phyloP scores from a whole-genome alignment of 352 stramenopile species.

The Pythium angustatum region DNA sequence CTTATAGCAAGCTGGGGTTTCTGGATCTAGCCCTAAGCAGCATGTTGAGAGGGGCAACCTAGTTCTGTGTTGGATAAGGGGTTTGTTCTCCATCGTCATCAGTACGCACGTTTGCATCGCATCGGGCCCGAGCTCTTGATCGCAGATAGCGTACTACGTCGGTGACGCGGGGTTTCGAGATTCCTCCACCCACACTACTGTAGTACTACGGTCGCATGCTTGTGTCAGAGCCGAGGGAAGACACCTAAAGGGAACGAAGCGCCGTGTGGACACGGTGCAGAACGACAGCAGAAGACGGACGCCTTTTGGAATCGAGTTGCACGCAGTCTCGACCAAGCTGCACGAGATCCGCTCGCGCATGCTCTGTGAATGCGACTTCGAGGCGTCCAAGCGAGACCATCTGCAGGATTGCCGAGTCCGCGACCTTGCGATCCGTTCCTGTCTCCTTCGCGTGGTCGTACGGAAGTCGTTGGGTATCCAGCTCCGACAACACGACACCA shows the following conservation, averaged over 20 bases:
- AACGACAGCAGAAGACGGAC: constrained; percentile 37
- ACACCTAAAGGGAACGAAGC: too few species aligned
- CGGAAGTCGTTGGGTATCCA: constrained; percentile 3
- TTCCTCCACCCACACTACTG: too few species aligned
- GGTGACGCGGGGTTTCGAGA: too few species aligned
- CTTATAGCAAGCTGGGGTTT: too few species aligned
- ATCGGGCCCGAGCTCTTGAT: too few species aligned
- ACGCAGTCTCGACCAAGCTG: constrained; percentile 40
- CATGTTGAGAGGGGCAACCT: too few species aligned
- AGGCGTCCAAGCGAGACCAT: constrained; percentile 42
- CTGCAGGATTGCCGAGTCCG: constrained; percentile 41
- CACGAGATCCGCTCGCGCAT: constrained; percentile 28
- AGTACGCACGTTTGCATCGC: too few species aligned
- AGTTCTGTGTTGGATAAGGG: too few species aligned
- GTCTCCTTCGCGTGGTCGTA: constrained; percentile 1
- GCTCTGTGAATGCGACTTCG: constrained; percentile 36
- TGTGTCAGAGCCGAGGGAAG: not conserved
- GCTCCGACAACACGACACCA: constrained; percentile 6
- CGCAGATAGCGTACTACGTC: too few species aligned
- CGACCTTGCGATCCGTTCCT: constrained; percentile 24
- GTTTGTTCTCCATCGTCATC: too few species aligned
- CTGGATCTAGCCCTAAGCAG: too few species aligned
- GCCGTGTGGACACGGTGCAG: constrained; percentile 26
- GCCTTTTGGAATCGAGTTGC: constrained; percentile 33
- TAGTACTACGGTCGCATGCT: not conserved